Evolutionary conservation across 345 rosid species (phyloP), one percentile per base, ranked within the genome.

Genomic region (Camelina hispida): DNA sequence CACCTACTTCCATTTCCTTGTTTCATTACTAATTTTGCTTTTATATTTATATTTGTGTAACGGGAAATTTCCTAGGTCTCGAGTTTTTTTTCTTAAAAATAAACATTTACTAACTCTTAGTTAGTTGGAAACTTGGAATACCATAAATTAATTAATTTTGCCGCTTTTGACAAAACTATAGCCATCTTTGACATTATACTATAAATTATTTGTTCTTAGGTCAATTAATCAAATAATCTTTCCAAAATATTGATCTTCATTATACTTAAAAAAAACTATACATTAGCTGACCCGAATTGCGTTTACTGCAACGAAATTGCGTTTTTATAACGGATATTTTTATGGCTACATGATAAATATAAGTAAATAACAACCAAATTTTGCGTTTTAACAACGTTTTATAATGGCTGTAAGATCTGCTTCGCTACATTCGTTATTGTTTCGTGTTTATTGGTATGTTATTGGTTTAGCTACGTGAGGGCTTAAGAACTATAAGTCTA

Each of bases 1-100:
- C 71, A 77, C 78, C 69, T 40, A 66, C 66, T 75, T 68, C 64
- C 32, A 62, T 76, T 75, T 68, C 64, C 32, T 54, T 76, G 53
- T 62, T 44, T 34, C 32, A 55, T 34, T 55, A 9, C 70, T 71
- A 25, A 15, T 71, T 69, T 64, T 63, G 66, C 30, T 55, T 38
- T 56, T 40, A 30, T 50, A 65, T 77, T 44, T 75, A 18, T 69
- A 40, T 71, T 18, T 59, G 53, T 78, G n/a, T 40, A 64, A 35
- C 5, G 43, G 70, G 70, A 76, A 62, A 69, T 9, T 62, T 76
- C 79, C 75, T 62, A 69, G 75, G 75, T 69, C 52, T 47, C 46
- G 14, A 13, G 9, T 8, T 56, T 57, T 40, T 2, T n/a, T 2
- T 12, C 17, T 17, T 28, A 10, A 34, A 5, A 7, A 34, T 34